Conservation (phyloP, 176 grass and related monocot genomes). For the Miscanthus lutarioriparius region DNA sequence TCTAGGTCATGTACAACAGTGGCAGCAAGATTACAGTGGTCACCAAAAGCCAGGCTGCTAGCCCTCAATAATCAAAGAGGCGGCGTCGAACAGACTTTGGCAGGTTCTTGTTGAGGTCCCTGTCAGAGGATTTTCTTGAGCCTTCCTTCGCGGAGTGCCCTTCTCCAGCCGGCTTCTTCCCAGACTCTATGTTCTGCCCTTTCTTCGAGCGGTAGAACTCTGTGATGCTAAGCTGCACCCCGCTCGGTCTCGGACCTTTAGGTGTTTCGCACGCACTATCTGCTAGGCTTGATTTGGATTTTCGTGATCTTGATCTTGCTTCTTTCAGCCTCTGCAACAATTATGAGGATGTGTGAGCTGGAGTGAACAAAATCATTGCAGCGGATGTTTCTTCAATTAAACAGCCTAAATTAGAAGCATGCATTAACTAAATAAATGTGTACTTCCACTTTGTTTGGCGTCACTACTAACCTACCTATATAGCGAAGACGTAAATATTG, state of each 20-base stretch:
- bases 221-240: slow-evolving; percentile 75
- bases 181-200: slow-evolving; percentile 16
- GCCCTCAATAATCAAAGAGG: slow-evolving; percentile 55
- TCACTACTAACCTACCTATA: neutral
- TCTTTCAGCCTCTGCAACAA: slow-evolving; percentile 77
- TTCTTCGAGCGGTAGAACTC: slow-evolving; percentile 77
- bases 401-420: neutral
- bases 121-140: slow-evolving; percentile 46
- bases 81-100: slow-evolving; percentile 63
- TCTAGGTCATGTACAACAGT: slow-evolving; percentile 38
- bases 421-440: neutral
- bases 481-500: neutral
- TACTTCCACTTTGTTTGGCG: neutral
- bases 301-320: slow-evolving; percentile 53
- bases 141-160: slow-evolving; percentile 12
- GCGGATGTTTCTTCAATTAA: neutral
- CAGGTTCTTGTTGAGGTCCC: slow-evolving; percentile 45
- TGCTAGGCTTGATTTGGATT: slow-evolving; percentile 43
- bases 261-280: neutral
- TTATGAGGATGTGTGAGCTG: neutral
- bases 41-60: neutral
- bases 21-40: neutral
- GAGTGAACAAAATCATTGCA: neutral
- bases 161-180: slow-evolving; percentile 40
- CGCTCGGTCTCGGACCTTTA: slow-evolving; percentile 41